Base-by-base conservation (phyloP, 768 basidiomycete species). In the Hericium alpestre region DNA sequence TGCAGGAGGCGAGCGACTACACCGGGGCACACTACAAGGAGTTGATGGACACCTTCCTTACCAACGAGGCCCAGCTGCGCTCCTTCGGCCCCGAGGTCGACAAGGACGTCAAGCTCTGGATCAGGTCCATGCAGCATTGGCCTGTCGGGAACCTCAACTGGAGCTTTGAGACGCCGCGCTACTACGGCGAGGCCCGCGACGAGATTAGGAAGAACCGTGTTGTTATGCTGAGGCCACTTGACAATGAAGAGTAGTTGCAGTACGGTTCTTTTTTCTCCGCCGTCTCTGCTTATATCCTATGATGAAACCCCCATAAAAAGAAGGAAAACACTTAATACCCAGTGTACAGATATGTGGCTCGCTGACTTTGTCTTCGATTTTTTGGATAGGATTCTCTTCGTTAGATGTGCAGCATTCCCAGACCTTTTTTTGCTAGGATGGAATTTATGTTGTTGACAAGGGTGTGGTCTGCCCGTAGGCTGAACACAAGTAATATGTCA, bases 131-230 rank as follows among this genome's bases (percentile, higher is more conserved):
- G 54, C 80, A 79, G 55, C 73, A 74, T 60, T 85, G 83, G 83
- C 73, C 81, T 57, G 72, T 78, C 64, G 84, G 83, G 22, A 86
- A 83, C 70, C 70, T 83, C 53, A 75, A 73, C 57, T 84, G 84
- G 84, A 81, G 82, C 65, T 85, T 88, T 67, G 80, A 85, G 68
- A 82, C 79, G 25, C 76, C 78, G 62, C 75, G 83, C 38, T 86
- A 87, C 71, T 86, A 87, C 64, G 84, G 84, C 50, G 70, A 73
- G 58, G 70, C 73, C 43, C 77, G 79, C 60, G 63, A 73, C 39
- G 74, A 80, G 68, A 74, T 86, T 65, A 79, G 39, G 32, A 54
- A 53, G 51, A 61, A 60, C 11, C 60, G 56, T 27, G 25, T 61
- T 48, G 62, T 63, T 38, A 46, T n/a, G 13, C 43, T 46, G n/a